Base-by-base conservation (phyloP, 2,329 filamentous ascomycete species). In the Madurella fahalii region DNA sequence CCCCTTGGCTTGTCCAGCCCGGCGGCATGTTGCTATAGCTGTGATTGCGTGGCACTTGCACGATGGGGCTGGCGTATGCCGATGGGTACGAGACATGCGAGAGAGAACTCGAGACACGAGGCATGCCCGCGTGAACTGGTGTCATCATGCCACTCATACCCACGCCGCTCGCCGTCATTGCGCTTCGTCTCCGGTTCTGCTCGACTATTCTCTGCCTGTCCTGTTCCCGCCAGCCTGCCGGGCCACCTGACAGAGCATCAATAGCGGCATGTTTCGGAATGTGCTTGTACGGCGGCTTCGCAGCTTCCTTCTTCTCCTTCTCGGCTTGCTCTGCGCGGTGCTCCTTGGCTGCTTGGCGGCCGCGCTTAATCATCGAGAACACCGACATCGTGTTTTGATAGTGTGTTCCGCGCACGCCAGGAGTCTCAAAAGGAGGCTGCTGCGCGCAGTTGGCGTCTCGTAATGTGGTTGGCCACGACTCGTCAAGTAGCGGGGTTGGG, bases 201-300 rank as follows among this genome's bases (percentile, higher is more conserved):
- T 79, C 78, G 55, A 76, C 67, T 50, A 82, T 79, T 57, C 68
- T 74, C 20, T 68, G 63, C 42, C 74, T 69, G 60, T 82, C 78
- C 12, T 73, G 71, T 8, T 71, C 63, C 56, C 74, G 76, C 74
- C 76, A 82, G 59, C 72, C 75, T 1, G 76, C 71, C 9, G 81
- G 81, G 2, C 78, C 79, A 31, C 76, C 77, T 18, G 75, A 72
- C 42, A 84, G 68, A 42, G 82, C 81, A 67, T 86, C 82, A 12
- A 74, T 65, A 44, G 80, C 80, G 30, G 83, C 83, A 64, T 86
- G 83, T 13, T 74, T 84, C n/a, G 82, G 81, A 17, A 83, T 68
- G 64, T 86, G 83, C 50, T 72, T 77, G 68, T 86, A 85, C 12
- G 78, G 73, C n/a, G 69, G 58, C 50, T 74, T 73, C 39, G 68